phyloP scores from a whole-genome alignment of 1,284 basidiomycete species.

The Vanrija humicola region DNA sequence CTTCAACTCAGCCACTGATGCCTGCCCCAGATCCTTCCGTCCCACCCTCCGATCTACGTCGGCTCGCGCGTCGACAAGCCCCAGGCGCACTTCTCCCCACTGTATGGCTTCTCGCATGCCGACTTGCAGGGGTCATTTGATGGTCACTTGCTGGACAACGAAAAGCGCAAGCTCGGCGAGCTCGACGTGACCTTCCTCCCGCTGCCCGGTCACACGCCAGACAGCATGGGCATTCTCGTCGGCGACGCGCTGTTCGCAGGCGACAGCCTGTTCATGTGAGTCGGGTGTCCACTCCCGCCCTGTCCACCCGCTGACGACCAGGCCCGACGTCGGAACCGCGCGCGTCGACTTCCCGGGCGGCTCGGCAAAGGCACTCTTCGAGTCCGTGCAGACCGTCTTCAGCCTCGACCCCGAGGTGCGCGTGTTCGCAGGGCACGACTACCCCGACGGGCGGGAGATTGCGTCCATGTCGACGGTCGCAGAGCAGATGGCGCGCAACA shows the following conservation, averaged over 20 bases:
- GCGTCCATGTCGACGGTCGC: slow-evolving; percentile 30
- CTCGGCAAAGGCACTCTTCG: slow-evolving; percentile 19
- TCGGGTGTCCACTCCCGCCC: too few relatives aligned
- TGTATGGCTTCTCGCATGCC: slow-evolving; percentile 18
- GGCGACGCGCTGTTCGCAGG: slow-evolving; percentile 32
- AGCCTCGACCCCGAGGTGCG: slow-evolving; percentile 20
- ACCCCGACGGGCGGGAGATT: slow-evolving; percentile 2
- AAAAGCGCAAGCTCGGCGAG: slow-evolving; percentile 19
- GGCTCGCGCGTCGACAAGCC: slow-evolving; percentile 21
- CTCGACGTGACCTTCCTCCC: slow-evolving; percentile 18
- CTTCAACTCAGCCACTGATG: neutral
- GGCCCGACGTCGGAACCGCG: slow-evolving; percentile 32
- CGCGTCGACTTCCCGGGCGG: slow-evolving; percentile 39
- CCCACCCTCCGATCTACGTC: slow-evolving; percentile 16
- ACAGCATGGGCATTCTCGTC: slow-evolving; percentile 17
- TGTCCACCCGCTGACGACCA: slow-evolving; percentile 1
- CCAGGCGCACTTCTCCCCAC: slow-evolving; percentile 3
- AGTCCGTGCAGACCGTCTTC: slow-evolving; percentile 26
- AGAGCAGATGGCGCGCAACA: slow-evolving; percentile 26
- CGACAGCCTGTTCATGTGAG: slow-evolving; percentile 31
- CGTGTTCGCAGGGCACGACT: slow-evolving; percentile 28
- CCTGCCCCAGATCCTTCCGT: slow-evolving; percentile 5
- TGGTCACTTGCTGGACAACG: slow-evolving; percentile 26
- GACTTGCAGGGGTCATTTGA: slow-evolving; percentile 29
- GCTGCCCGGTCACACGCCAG: slow-evolving; percentile 34